Conservation (phyloP, 176 grass and related monocot genomes). For the Rhipidocladum racemiflorum region DNA sequence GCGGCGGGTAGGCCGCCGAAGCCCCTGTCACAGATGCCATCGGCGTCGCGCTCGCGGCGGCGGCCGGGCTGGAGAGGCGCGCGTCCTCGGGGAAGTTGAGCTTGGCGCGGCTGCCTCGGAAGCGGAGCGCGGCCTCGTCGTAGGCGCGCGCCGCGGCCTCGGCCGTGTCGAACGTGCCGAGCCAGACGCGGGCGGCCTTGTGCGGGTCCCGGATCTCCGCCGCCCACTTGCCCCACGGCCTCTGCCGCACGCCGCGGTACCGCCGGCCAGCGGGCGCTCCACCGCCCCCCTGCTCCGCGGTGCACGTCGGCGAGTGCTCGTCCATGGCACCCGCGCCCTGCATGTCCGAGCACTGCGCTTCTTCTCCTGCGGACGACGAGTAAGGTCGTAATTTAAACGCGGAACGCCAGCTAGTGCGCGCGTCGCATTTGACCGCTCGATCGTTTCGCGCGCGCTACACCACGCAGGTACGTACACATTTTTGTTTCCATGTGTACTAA, state of each 20-base stretch:
- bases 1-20: background rate
- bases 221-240: conserved; percentile 99
- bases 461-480: background rate
- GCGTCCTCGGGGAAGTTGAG: conserved; percentile 99
- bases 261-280: conserved; percentile 17
- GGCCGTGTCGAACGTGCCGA: conserved; percentile 93
- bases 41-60: background rate
- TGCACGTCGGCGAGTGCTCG: conserved; percentile 38
- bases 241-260: conserved; percentile 87
- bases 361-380: background rate
- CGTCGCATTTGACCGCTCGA: background rate
- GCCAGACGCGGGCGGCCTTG: conserved; percentile 87
- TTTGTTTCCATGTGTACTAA: background rate
- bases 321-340: conserved; percentile 34
- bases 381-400: background rate
- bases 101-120: conserved; percentile 89
- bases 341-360: background rate
- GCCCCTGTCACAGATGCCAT: background rate
- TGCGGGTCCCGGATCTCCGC: conserved; percentile 97
- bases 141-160: conserved; percentile 93
- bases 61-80: conserved; percentile 19
- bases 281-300: background rate
- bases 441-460: background rate
- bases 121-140: conserved; percentile 85
- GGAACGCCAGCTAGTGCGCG: background rate